A percentile compares a stretch with the other conserved stretches of the same genome.
Conservation (phyloP, 208 protist species). For the Trypanosoma lewisi region DNA sequence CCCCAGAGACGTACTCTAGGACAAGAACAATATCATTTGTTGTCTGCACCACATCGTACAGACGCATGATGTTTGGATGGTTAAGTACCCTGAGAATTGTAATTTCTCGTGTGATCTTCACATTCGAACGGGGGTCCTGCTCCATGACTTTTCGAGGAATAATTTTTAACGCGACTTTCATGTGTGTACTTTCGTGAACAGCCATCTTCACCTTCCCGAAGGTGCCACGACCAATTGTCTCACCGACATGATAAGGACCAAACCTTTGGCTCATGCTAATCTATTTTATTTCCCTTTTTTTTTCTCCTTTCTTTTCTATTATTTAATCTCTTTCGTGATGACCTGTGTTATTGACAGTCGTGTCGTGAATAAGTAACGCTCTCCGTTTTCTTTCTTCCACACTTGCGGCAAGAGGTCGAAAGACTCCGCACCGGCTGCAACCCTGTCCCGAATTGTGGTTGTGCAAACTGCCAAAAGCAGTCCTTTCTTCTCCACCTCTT, state of each 20-base stretch:
- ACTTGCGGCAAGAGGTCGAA: background rate
- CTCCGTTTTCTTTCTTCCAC: background rate
- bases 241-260: slow-evolving; percentile 77
- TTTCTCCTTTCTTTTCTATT: slow-evolving; percentile 13
- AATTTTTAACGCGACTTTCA: slow-evolving; percentile 77
- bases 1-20: slow-evolving; percentile 97
- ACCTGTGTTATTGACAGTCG: background rate
- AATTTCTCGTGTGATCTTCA: slow-evolving; percentile 96
- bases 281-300: slow-evolving; percentile 4
- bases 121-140: slow-evolving; percentile 66
- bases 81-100: slow-evolving; percentile 95
- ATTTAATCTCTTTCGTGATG: background rate
- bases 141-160: slow-evolving; percentile 79
- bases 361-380: background rate
- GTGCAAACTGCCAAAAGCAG: background rate
- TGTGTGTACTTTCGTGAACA: slow-evolving; percentile 93
- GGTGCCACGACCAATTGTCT: slow-evolving; percentile 78
- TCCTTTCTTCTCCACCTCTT: background rate
- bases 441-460: background rate
- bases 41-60: slow-evolving; percentile 97
- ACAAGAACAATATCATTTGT: slow-evolving; percentile 97
- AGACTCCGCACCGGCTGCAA: background rate
- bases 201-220: slow-evolving; percentile 92
- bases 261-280: slow-evolving; percentile 59
- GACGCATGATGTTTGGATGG: slow-evolving; percentile 98